Percentiles rank a stretch among this genome's conserved stretches.
Evolutionary conservation across 768 basidiomycete species (phyloP).

Genomic region (Serendipita sp.): DNA sequence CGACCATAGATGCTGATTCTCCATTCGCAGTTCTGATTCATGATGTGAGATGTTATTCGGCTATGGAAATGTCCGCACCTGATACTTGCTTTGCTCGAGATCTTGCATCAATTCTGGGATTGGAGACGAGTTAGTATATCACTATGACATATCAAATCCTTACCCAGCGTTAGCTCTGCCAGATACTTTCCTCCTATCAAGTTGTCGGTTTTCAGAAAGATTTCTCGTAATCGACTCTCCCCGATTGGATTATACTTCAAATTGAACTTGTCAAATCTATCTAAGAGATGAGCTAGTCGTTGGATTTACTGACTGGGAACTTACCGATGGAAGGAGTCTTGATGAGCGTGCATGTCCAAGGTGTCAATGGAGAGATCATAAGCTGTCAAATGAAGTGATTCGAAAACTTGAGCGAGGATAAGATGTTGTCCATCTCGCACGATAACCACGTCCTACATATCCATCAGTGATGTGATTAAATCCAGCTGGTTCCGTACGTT

Average conservation of each 20-base stretch:
- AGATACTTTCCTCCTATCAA: constrained; percentile 82
- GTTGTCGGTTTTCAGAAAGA: constrained; percentile 98
- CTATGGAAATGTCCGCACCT: constrained; percentile 32
- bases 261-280: constrained; percentile 84
- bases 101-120: constrained; percentile 85
- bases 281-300: not conserved
- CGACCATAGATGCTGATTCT: constrained; percentile 91
- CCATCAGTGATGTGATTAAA: not conserved
- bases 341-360: constrained; percentile 98
- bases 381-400: constrained; percentile 84
- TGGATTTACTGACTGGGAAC: not conserved
- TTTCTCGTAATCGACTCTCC: constrained; percentile 85
- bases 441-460: constrained; percentile 75
- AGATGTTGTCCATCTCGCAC: constrained; percentile 83
- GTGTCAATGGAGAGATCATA: constrained; percentile 99
- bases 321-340: constrained; percentile 84
- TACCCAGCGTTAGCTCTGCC: constrained; percentile 86
- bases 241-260: constrained; percentile 95
- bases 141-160: constrained; percentile 9
- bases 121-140: not conserved
- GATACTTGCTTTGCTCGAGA: constrained; percentile 96
- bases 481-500: constrained; percentile 31
- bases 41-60: too few species aligned
- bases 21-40: constrained; percentile 83
- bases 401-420: constrained; percentile 86